These are phyloP conservation scores for Balamuthia mandrillaris DNA, from an alignment of 208 protist species.

Conservation along the genomic window DNA sequence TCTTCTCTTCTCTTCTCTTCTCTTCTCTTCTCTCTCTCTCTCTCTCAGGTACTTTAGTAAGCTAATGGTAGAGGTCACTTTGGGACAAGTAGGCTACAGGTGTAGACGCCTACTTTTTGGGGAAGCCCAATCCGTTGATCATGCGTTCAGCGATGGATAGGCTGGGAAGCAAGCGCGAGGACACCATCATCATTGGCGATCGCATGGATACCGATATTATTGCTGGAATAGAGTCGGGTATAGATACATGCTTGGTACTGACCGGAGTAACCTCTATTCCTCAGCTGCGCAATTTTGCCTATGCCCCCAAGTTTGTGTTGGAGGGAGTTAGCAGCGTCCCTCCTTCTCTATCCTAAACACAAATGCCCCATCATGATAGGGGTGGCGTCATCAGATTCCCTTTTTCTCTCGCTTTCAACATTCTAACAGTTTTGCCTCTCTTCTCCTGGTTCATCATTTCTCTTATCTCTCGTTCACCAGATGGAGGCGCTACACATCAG, in stretches of 20 bases:
- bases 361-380: no score
- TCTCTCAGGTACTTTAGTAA: no score
- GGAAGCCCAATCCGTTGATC: slow-evolving; percentile 47
- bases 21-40: no score
- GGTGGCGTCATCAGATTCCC: no score
- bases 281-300: slow-evolving; percentile 5
- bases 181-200: slow-evolving; percentile 36
- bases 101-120: slow-evolving; percentile 37
- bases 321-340: no score
- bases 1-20: no score
- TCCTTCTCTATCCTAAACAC: no score
- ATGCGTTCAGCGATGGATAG: slow-evolving; percentile 32
- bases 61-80: background rate
- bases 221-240: slow-evolving; percentile 40
- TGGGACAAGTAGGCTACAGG: background rate
- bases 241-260: slow-evolving; percentile 28
- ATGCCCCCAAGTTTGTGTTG: background rate
- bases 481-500: no score
- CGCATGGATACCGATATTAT: slow-evolving; percentile 53
- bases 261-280: background rate
- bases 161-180: background rate
- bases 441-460: no score
- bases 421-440: no score
- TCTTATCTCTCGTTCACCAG: no score
- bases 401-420: no score